Evolutionary conservation across 129 eudicot species (phyloP), one percentile per base, ranked within the genome.

Genomic region (Pulicaria dysenterica): DNA sequence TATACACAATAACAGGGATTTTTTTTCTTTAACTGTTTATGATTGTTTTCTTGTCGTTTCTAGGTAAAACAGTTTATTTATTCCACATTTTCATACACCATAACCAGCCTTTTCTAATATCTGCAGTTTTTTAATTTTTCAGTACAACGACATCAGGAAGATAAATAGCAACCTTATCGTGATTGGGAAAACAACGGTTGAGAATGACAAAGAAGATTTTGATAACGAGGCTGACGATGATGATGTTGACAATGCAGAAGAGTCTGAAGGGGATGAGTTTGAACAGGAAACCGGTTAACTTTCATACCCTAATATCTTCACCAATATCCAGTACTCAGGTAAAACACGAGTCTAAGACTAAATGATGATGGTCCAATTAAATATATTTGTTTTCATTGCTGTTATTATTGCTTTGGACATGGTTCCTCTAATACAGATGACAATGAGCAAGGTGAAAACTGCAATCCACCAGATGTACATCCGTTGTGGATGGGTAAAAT

Each of bases 251-350:
- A 84, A 95, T 67, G 97, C 87, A 17, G 99, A 95, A 61, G 99
- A 95, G 84, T 90, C 97, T 46, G 99, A 90, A 13, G 99, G 94
- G 14, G 97, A 91, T 75, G 97, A 95, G 49, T 95, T 95, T 69
- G 97, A 95, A 77, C 96, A 95, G 82, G 94, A 95, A 80, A 86
- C 99, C 48, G 85, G 88, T 79, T 90, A 82, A 85, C 54, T 49
- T 3, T 41, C n/a, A 2, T 17, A 5, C 24, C 2, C 3, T 65
- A 36, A 13, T 46, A 76, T 76, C 16, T 41, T 64, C 55, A 42
- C 51, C 39, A 64, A 34, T 75, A 15, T 67, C 15, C 17, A 3
- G 11, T 44, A 34, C 17, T 46, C 58, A n/a, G 34, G 69, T 56
- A 68, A 48, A 39, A 15, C 34, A 24, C 38, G 36, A 39, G 69